Conservation (phyloP, 2,329 filamentous ascomycete species). For the Leptographium radiaticola region DNA sequence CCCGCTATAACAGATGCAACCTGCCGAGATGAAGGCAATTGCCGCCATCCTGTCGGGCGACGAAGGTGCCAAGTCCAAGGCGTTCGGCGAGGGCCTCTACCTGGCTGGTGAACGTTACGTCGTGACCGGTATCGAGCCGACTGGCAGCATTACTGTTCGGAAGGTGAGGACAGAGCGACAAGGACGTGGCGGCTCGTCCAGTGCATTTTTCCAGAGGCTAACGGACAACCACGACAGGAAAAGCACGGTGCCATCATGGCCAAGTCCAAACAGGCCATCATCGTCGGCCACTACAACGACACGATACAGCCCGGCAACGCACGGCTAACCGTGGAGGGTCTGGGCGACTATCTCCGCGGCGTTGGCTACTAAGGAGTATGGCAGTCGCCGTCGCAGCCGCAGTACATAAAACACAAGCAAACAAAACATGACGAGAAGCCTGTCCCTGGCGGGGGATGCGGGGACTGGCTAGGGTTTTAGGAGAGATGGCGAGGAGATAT, state of each 20-base stretch:
- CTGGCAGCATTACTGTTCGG: constrained; percentile 32
- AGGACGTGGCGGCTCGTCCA: no score
- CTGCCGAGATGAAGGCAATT: constrained; percentile 47
- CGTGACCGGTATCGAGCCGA: constrained; percentile 48
- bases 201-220: background rate
- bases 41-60: constrained; percentile 35
- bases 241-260: constrained; percentile 69
- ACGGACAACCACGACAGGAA: constrained; percentile 32
- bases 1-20: constrained; percentile 28
- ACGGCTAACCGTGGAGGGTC: constrained; percentile 63
- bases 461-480: no score
- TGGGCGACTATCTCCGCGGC: constrained; percentile 78
- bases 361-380: constrained; percentile 52
- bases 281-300: constrained; percentile 79
- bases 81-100: constrained; percentile 61
- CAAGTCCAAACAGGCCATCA: constrained; percentile 80
- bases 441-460: background rate
- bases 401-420: background rate
- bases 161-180: constrained; percentile 1
- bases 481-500: background rate
- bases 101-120: constrained; percentile 69
- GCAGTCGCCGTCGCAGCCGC: background rate
- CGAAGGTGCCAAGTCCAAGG: constrained; percentile 43
- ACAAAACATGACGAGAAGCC: background rate
- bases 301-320: constrained; percentile 59